These are phyloP conservation scores for Pythium biforme DNA, from an alignment of 352 stramenopile species.

Conservation along the genomic window DNA sequence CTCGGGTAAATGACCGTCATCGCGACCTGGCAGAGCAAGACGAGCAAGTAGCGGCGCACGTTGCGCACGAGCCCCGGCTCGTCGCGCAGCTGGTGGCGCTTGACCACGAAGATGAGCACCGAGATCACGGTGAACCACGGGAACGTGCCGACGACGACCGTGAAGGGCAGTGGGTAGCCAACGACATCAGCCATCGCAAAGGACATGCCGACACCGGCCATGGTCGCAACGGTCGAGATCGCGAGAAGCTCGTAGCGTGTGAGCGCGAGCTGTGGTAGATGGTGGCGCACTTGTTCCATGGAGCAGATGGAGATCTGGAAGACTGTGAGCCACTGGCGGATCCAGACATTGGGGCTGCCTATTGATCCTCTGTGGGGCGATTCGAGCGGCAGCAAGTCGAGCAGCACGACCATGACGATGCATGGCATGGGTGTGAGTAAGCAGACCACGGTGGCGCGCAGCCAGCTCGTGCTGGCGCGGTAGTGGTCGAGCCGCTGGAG, in stretches of 20 bases:
- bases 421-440: slow-evolving; percentile 10
- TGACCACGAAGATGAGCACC: neutral
- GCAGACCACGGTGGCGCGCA: slow-evolving; percentile 7
- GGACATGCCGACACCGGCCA: neutral
- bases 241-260: neutral
- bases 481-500: slow-evolving; percentile 4
- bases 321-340: neutral
- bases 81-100: neutral
- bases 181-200: slow-evolving; percentile 11
- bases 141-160: slow-evolving; percentile 28
- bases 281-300: slow-evolving; percentile 8
- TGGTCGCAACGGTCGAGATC: neutral
- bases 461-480: neutral
- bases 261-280: neutral
- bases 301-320: slow-evolving; percentile 1
- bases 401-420: neutral
- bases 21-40: slow-evolving; percentile 11
- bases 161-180: slow-evolving; percentile 43
- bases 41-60: slow-evolving; percentile 6
- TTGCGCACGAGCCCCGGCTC: neutral
- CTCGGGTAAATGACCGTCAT: slow-evolving; percentile 23
- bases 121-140: slow-evolving; percentile 30
- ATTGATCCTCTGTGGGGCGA: neutral
- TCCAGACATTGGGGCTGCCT: neutral
- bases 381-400: slow-evolving; percentile 16